Conservation (phyloP, 345 rosid species). For the Pistacia integerrima region DNA sequence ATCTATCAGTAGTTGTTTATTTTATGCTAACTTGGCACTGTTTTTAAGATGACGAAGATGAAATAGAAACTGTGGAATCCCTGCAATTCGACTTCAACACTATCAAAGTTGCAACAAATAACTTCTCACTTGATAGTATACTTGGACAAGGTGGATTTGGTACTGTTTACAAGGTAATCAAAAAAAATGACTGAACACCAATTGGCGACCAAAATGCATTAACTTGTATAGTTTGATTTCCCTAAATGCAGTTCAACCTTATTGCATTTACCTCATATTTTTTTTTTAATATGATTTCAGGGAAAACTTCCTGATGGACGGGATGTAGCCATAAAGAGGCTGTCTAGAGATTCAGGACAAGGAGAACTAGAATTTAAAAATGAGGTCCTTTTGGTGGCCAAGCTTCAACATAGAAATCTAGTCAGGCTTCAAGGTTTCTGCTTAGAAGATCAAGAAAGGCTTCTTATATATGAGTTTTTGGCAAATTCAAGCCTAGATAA, state of each 20-base stretch:
- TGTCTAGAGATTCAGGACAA: slow-evolving; percentile 40
- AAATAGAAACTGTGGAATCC: slow-evolving; percentile 26
- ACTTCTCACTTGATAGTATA: slow-evolving; percentile 43
- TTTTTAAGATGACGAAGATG: not conserved
- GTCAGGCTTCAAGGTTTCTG: slow-evolving; percentile 43
- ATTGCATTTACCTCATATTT: not conserved
- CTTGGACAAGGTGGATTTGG: slow-evolving; percentile 71
- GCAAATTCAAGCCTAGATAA: slow-evolving; percentile 44
- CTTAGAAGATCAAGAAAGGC: slow-evolving; percentile 37
- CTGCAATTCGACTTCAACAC: slow-evolving; percentile 35
- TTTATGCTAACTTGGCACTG: no score
- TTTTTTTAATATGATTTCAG: slow-evolving; percentile 18
- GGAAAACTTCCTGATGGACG: slow-evolving; percentile 38
- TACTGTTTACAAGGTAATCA: slow-evolving; percentile 48
- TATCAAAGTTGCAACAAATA: slow-evolving; percentile 44
- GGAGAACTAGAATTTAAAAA: slow-evolving; percentile 52
- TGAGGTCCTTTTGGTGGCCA: slow-evolving; percentile 43
- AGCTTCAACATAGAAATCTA: slow-evolving; percentile 54
- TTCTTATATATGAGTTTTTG: slow-evolving; percentile 48
- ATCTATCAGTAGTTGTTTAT: no score
- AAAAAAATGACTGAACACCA: no score
- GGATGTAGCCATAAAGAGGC: slow-evolving; percentile 52
- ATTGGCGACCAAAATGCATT: not conserved
- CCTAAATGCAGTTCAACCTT: no score
- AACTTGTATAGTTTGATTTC: not conserved